Evolutionary conservation across 2,329 filamentous ascomycete species (phyloP).

Genomic region (Parastagonospora avenae): DNA sequence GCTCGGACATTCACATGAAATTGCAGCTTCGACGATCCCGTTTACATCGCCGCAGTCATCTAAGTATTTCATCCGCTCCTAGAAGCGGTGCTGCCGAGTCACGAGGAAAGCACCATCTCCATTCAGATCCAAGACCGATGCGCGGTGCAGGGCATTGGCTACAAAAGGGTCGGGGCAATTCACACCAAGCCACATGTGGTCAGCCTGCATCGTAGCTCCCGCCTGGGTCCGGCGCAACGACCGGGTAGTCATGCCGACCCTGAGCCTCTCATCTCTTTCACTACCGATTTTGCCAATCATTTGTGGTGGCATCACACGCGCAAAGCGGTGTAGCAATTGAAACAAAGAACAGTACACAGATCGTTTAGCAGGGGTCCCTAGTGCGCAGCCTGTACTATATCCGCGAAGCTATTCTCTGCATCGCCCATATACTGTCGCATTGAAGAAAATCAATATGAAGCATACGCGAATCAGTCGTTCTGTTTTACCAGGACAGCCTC

Average conservation of each 20-base stretch:
- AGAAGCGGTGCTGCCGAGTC: constrained; percentile 8
- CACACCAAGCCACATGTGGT: background rate
- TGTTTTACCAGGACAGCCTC: constrained; percentile 20
- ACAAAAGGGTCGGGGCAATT: constrained; percentile 1
- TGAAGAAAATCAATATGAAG: constrained; percentile 7
- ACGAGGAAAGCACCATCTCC: constrained; percentile 17
- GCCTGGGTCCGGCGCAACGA: constrained; percentile 6
- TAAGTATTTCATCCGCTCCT: constrained; percentile 16
- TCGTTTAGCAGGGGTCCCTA: constrained; percentile 9
- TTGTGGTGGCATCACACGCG: constrained; percentile 7
- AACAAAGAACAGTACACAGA: constrained; percentile 10
- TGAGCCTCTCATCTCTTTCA: constrained; percentile 10
- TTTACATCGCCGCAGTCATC: constrained; percentile 11
- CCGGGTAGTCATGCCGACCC: constrained; percentile 2
- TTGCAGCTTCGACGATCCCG: constrained; percentile 11
- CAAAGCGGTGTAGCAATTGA: constrained; percentile 5
- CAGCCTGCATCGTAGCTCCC: constrained; percentile 1
- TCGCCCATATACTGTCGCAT: background rate
- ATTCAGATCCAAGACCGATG: constrained; percentile 20
- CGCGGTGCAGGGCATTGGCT: constrained; percentile 15
- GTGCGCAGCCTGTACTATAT: constrained; percentile 15
- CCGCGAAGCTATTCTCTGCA: constrained; percentile 10
- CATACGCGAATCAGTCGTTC: constrained; percentile 25
- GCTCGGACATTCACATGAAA: constrained; percentile 26
- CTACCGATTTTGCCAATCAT: constrained; percentile 15